These are phyloP conservation scores for Cyberlindnera japonica DNA, from an alignment of 805 yeast genomes.

Conservation along the genomic window DNA sequence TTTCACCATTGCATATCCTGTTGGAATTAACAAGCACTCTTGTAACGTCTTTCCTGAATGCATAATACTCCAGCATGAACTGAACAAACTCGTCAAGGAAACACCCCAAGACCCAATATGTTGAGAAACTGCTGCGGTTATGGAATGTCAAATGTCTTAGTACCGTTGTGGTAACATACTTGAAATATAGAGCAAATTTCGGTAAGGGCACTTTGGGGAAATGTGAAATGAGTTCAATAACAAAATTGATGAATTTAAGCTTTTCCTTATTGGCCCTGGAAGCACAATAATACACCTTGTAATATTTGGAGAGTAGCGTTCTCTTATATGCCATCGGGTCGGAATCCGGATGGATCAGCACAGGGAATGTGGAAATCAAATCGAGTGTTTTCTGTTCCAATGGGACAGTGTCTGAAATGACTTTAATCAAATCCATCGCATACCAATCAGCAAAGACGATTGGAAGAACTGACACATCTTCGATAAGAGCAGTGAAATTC, in stretches of 20 bases:
- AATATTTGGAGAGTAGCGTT: constrained; percentile 8
- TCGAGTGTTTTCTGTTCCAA: neutral
- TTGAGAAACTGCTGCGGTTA: constrained; percentile 14
- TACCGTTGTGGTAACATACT: constrained; percentile 14
- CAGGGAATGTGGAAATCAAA: constrained; percentile 8
- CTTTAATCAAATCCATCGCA: constrained; percentile 1
- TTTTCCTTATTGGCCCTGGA: constrained; percentile 4
- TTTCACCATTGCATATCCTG: no score
- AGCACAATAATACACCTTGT: constrained; percentile 3
- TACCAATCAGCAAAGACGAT: constrained; percentile 18
- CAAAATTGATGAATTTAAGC: constrained; percentile 13
- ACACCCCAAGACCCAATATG: constrained; percentile 22
- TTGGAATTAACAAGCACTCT: no score
- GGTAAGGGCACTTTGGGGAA: constrained; percentile 6
- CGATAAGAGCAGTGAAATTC: constrained; percentile 5
- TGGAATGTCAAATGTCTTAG: constrained; percentile 15
- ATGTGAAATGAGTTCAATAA: constrained; percentile 8
- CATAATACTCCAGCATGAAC: constrained; percentile 17
- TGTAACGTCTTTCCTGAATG: constrained; percentile 11
- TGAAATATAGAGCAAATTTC: constrained; percentile 13
- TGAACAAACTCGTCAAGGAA: constrained; percentile 21
- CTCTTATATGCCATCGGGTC: neutral
- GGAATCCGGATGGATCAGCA: constrained; percentile 6
- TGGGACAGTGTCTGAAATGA: constrained; percentile 1
- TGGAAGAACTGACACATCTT: constrained; percentile 2